Evolutionary conservation across 495 filamentous ascomycete species (phyloP), one percentile per base, ranked within the genome.

Genomic region (Neurospora sp.): DNA sequence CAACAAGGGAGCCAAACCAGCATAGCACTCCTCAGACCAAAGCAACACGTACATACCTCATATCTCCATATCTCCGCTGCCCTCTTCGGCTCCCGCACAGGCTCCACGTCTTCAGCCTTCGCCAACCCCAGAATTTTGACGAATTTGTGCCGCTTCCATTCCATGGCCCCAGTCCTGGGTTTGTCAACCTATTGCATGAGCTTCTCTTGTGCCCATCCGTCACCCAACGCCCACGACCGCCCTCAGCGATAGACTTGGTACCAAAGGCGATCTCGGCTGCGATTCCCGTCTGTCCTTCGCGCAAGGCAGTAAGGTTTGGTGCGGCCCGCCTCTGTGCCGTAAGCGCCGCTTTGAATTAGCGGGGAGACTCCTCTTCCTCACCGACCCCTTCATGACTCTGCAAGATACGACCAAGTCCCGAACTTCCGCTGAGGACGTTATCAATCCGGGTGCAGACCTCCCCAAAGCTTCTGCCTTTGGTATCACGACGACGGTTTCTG

Each of bases 381-480:
- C 54, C 54, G 54, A 66, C 39, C 44, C 70, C 71, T 75, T 76
- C 69, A 77, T 81, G 78, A 78, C 75, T 70, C 72, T 76, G 39
- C 70, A 76, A 18, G 59, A 72, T 71, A 66, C 46, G 69, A 42
- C 27, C 75, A 54, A 73, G 48, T 72, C 62, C 46, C 48, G 72
- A 71, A 71, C 71, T 74, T 72, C 73, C 72, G 31, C 73, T 72
- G 71, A 44, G 18, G 71, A 46, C 42, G 39, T 70, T 69, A 48
- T 75, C 42, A 70, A 42, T 40, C 69, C 54, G 54, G 74, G 40
- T 70, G 69, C 73, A 39, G 48, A 72, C 27, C 69, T 59, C 31
- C 41, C 74, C 46, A 20, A 62, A 70, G 44, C 41, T 54, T 44
- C 77, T 46, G 18, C 71, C 35, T 70, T 66, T 48, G 54, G 14